These are phyloP conservation scores for Aspergillus puulaauensis DNA, from an alignment of 2,329 filamentous ascomycete genomes.

Conservation along the genomic window DNA sequence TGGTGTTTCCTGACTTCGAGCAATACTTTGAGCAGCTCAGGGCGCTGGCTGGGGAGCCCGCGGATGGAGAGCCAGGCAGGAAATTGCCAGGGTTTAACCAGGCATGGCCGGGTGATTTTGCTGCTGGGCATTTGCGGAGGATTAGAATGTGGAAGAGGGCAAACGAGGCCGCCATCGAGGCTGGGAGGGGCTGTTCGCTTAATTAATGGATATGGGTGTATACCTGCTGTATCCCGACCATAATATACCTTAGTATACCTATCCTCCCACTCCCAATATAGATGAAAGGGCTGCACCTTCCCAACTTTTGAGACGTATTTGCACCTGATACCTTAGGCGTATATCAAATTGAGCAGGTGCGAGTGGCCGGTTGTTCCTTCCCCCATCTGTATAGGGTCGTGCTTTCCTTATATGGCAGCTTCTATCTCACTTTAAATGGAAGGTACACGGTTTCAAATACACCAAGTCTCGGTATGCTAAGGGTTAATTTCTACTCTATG, in stretches of 20 bases:
- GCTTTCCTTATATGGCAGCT: too few relatives aligned
- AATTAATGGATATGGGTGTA: background rate
- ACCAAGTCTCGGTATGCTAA: too few relatives aligned
- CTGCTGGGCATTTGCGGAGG: slow-evolving; percentile 55
- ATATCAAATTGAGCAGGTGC: too few relatives aligned
- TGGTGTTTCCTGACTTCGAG: slow-evolving; percentile 62
- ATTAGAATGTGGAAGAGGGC: slow-evolving; percentile 59
- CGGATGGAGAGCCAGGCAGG: slow-evolving; percentile 38
- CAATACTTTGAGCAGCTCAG: slow-evolving; percentile 61
- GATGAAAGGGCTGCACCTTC: too few relatives aligned
- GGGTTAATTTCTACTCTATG: too few relatives aligned
- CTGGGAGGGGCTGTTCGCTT: background rate
- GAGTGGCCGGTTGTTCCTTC: too few relatives aligned
- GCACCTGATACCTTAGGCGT: too few relatives aligned
- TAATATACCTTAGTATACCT: background rate
- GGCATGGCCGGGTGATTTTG: slow-evolving; percentile 47
- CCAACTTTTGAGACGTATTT: too few relatives aligned
- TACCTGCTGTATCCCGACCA: background rate
- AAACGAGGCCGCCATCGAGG: slow-evolving; percentile 38
- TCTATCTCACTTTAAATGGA: too few relatives aligned
- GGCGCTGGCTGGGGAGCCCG: slow-evolving; percentile 44
- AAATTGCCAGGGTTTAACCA: slow-evolving; percentile 45
- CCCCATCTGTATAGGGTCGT: too few relatives aligned
- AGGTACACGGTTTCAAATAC: too few relatives aligned
- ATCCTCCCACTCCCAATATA: too few relatives aligned